These are phyloP conservation scores for Globisporangium spiculum DNA, from an alignment of 352 stramenopile genomes.

Conservation along the genomic window DNA sequence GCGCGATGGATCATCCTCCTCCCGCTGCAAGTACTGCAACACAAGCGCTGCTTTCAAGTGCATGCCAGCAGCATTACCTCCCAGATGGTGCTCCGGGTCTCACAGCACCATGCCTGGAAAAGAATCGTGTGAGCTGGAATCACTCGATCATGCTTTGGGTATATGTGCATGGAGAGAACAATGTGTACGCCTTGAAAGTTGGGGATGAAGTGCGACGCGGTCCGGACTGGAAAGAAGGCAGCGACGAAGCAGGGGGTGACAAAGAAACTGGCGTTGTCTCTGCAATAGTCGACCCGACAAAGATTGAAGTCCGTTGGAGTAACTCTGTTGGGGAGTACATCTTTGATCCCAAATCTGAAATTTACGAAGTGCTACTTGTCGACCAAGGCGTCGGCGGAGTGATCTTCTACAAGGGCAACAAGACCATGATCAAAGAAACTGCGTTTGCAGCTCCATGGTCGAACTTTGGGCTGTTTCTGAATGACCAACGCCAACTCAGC, in stretches of 20 bases:
- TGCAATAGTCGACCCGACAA: constrained; percentile 38
- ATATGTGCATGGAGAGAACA: constrained; percentile 38
- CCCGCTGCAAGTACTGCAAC: background rate
- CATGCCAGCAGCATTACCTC: constrained; percentile 27
- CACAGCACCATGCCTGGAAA: constrained; percentile 29
- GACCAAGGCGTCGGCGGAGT: constrained; percentile 53
- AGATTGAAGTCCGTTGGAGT: constrained; percentile 54
- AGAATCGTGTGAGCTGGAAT: constrained; percentile 50
- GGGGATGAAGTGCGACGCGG: constrained; percentile 64
- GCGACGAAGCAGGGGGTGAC: constrained; percentile 20
- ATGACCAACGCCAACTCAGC: constrained; percentile 54
- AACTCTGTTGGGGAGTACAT: constrained; percentile 31
- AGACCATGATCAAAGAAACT: constrained; percentile 51
- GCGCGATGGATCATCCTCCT: too few species aligned
- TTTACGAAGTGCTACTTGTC: constrained; percentile 54
- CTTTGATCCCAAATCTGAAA: constrained; percentile 50
- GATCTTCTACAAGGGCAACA: constrained; percentile 75
- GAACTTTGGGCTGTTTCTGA: constrained; percentile 68
- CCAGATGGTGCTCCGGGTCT: constrained; percentile 37
- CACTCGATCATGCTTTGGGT: constrained; percentile 81
- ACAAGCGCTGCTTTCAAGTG: background rate
- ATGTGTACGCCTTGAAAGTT: constrained; percentile 59
- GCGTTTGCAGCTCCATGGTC: constrained; percentile 55
- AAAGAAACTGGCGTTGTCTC: constrained; percentile 37
- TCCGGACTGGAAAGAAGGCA: constrained; percentile 39